These are phyloP conservation scores for Phytopythium chamaehyphon DNA, from an alignment of 352 stramenopile species.

Conservation along the genomic window DNA sequence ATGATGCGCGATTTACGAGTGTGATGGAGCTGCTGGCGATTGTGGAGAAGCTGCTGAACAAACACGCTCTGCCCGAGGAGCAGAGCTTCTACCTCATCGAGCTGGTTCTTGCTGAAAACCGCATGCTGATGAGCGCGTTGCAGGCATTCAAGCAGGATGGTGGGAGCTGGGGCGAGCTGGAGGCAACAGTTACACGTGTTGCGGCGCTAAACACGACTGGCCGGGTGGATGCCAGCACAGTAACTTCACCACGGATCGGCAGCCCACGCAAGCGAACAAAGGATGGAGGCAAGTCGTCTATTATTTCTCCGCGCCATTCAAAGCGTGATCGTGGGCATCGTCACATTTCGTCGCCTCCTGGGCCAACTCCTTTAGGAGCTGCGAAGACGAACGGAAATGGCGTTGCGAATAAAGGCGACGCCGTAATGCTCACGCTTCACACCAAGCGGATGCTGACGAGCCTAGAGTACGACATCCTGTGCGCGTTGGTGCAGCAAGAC, in stretches of 20 bases:
- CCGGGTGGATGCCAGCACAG: neutral
- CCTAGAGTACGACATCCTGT: slow-evolving; percentile 52
- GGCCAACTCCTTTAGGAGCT: neutral
- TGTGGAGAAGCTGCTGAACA: slow-evolving; percentile 52
- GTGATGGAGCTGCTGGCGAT: slow-evolving; percentile 46
- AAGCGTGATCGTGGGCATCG: neutral
- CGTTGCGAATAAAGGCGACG: slow-evolving; percentile 7
- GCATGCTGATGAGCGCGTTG: slow-evolving; percentile 47
- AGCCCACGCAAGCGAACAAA: slow-evolving; percentile 10
- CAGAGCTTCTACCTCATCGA: slow-evolving; percentile 39
- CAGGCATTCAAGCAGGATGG: slow-evolving; percentile 43
- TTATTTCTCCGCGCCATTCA: neutral
- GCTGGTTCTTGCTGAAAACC: slow-evolving; percentile 45
- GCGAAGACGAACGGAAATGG: neutral
- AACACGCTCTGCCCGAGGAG: slow-evolving; percentile 56
- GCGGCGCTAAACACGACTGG: slow-evolving; percentile 21
- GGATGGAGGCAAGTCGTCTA: neutral
- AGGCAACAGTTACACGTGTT: slow-evolving; percentile 49
- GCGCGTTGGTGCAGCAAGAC: slow-evolving; percentile 52
- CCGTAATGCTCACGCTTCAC: slow-evolving; percentile 21
- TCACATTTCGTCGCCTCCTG: neutral
- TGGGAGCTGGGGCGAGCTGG: slow-evolving; percentile 36
- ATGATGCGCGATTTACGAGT: slow-evolving; percentile 14
- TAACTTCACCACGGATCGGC: slow-evolving; percentile 6
- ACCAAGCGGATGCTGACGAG: slow-evolving; percentile 60